Conservation (phyloP, 2,329 filamentous ascomycete genomes). For the Aspergillus oerlinghausenensis region DNA sequence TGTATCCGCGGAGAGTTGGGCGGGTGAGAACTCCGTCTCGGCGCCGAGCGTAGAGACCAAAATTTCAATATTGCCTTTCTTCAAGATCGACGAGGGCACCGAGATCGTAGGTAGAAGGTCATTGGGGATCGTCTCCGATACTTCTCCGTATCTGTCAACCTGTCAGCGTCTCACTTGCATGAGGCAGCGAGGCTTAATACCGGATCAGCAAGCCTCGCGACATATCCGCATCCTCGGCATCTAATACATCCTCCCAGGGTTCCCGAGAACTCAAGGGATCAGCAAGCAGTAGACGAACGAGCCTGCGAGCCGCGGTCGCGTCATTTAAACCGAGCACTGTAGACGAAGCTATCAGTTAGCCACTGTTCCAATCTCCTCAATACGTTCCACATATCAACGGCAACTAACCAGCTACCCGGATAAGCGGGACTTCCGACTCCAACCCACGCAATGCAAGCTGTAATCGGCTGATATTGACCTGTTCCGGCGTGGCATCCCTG, state of each 20-base stretch:
- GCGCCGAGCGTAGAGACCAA: constrained; percentile 52
- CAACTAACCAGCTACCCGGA: constrained; percentile 51
- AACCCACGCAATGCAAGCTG: constrained; percentile 57
- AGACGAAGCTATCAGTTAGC: constrained; percentile 1
- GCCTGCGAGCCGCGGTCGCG: constrained; percentile 47
- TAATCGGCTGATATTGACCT: constrained; percentile 56
- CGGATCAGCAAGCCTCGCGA: constrained; percentile 60
- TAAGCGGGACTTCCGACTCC: constrained; percentile 50
- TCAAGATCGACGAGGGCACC: constrained; percentile 53
- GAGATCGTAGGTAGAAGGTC: constrained; percentile 52
- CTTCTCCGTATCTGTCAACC: constrained; percentile 49
- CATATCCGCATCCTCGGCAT: constrained; percentile 43
- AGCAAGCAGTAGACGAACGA: constrained; percentile 66
- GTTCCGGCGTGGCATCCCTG: constrained; percentile 48
- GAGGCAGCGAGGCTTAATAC: constrained; percentile 45
- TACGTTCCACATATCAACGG: no score
- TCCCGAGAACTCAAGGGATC: constrained; percentile 62
- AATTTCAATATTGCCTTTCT: constrained; percentile 56
- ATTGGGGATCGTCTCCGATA: constrained; percentile 44
- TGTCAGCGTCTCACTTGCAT: no score
- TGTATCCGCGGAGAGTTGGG: constrained; percentile 52
- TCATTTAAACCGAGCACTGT: constrained; percentile 49
- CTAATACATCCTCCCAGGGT: constrained; percentile 63
- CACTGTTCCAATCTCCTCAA: no score
- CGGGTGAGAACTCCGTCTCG: constrained; percentile 46